Percentiles rank a stretch among this genome's conserved stretches.
These are phyloP conservation scores for Cudoniella acicularis DNA, from an alignment of 495 filamentous ascomycete species.

Conservation along the genomic window DNA sequence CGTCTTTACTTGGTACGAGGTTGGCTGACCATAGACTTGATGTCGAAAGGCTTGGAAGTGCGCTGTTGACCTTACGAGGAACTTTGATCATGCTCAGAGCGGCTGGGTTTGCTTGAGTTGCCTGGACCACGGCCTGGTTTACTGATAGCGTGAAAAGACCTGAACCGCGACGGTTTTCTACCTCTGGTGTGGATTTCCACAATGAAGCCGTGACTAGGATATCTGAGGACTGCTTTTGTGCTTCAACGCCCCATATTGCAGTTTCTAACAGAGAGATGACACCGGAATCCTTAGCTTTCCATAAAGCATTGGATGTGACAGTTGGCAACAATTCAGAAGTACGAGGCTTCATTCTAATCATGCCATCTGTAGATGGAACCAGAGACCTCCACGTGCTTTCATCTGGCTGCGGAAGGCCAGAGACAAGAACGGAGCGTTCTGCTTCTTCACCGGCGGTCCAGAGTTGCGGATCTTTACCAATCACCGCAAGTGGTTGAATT, in stretches of 20 bases:
- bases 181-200: conserved; percentile 1
- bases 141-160: conserved; percentile 10
- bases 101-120: conserved; percentile 14
- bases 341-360: conserved; percentile 6
- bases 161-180: background rate
- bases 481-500: conserved; percentile 16
- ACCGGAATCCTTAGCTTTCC: background rate
- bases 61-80: conserved; percentile 3
- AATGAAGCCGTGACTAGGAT: background rate
- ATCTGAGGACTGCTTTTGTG: background rate
- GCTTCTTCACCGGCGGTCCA: background rate
- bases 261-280: background rate
- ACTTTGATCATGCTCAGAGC: conserved; percentile 5
- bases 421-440: background rate
- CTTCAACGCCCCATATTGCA: background rate
- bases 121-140: conserved; percentile 2
- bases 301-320: conserved; percentile 10
- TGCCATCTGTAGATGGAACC: conserved; percentile 1
- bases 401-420: conserved; percentile 16
- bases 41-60: conserved; percentile 6
- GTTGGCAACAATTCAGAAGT: background rate
- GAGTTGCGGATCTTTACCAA: conserved; percentile 2
- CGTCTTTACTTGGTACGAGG: background rate
- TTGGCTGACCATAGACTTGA: conserved; percentile 9
- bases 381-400: conserved; percentile 7